A percentile compares a stretch with the other conserved stretches of the same genome.
Evolutionary conservation across 495 filamentous ascomycete genomes (phyloP).

Genomic region (Aspergillus campestris): DNA sequence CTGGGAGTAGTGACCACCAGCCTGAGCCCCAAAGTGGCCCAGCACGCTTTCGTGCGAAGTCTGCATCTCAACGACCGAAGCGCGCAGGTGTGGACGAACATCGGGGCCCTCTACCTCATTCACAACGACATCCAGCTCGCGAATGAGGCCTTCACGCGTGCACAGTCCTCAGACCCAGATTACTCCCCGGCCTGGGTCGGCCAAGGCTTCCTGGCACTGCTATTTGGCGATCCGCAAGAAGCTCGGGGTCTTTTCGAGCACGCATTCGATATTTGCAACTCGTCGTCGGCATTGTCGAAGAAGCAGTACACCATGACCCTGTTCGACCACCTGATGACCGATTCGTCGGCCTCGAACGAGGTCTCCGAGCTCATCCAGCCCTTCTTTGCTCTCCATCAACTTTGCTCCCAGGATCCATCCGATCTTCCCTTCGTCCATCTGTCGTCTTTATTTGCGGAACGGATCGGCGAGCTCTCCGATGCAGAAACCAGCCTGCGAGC

Average conservation of each 20-base stretch:
- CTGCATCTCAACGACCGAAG: slow-evolving; percentile 85
- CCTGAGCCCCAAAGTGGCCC: slow-evolving; percentile 78
- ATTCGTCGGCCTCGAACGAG: slow-evolving; percentile 47
- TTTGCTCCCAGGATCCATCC: slow-evolving; percentile 56
- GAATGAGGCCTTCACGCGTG: slow-evolving; percentile 79
- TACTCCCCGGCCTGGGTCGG: slow-evolving; percentile 90
- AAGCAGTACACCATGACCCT: slow-evolving; percentile 66
- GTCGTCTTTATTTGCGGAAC: slow-evolving; percentile 69
- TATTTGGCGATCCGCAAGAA: slow-evolving; percentile 63
- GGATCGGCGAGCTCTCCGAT: slow-evolving; percentile 56
- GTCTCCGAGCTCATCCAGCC: slow-evolving; percentile 60
- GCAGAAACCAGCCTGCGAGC: slow-evolving; percentile 55
- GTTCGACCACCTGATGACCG: slow-evolving; percentile 66
- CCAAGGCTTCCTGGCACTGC: slow-evolving; percentile 74
- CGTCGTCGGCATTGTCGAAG: slow-evolving; percentile 60
- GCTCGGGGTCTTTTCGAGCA: slow-evolving; percentile 85
- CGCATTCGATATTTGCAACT: slow-evolving; percentile 83
- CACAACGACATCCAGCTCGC: slow-evolving; percentile 77
- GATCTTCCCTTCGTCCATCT: slow-evolving; percentile 70
- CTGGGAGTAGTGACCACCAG: slow-evolving; percentile 81
- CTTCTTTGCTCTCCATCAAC: slow-evolving; percentile 79
- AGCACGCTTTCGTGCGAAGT: slow-evolving; percentile 90
- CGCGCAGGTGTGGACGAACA: slow-evolving; percentile 79
- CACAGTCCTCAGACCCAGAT: slow-evolving; percentile 89
- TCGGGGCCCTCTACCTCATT: slow-evolving; percentile 77